Base-by-base conservation (phyloP, 345 rosid species). In the Gossypium arboreum region DNA sequence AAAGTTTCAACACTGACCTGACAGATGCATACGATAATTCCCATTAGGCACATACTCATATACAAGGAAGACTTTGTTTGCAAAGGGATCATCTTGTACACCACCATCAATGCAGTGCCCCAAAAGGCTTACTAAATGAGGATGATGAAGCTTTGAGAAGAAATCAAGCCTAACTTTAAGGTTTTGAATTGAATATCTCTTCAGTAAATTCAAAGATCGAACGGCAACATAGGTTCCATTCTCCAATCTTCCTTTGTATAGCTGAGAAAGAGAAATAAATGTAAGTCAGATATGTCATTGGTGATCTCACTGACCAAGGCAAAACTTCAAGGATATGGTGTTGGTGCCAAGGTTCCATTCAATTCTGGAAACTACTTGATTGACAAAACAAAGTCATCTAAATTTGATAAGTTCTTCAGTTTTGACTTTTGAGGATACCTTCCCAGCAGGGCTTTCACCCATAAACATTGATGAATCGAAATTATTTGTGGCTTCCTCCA, bases 81-180 rank as follows among this genome's bases (percentile, higher is more conserved):
- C 78, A 74, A 57, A 70, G 78, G 79, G 80, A 74, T 89, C 90
- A 71, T 89, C 86, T 57, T 81, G 87, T 68, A 78, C 80, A 17
- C 83, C 76, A 73, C 76, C 75, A 66, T 87, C 87, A 67, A 84
- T 83, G 82, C 99, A 94, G 79, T 94, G 90, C 68, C 99, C 99
- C 88, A 92, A 77, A 73, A 92, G 82, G 82, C 82, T 78, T 65
- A 94, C 97, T 79, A 94, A 84, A 84, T 94, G 91, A 75, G 97
- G 97, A 84, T 94, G 99, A 52, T 91, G 93, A 77, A 95, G 93
- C 86, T 92, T 92, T 48, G 94, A 84, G 59, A 95, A 83, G 78
- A 89, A 85, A 75, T 95, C 98, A 45, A 95, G 73, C 77, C 88
- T 90, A 73, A 78, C 80, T 81, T 83, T 89, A 68, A 95, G 88